Evolutionary conservation across 129 eudicot genomes (phyloP), one percentile per base, ranked within the genome.

Genomic region (Chrysanthemum lavandulifolium): DNA sequence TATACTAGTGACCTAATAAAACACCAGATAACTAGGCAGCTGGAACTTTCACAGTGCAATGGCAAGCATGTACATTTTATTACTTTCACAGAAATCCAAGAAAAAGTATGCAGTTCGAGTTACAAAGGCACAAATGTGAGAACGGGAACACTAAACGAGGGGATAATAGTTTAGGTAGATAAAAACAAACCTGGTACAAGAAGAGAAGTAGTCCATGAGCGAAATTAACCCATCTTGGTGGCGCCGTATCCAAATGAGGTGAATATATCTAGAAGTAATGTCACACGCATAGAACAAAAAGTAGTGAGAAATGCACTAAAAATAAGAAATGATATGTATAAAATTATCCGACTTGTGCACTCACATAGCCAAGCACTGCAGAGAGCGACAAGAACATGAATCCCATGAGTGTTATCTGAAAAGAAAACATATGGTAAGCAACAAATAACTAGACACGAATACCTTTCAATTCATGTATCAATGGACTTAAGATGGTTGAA

Each of bases 181-280:
- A 52, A 63, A 61, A 54, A 65, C 82, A 75, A 73, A 95, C 99
- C 92, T 95, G 99, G 78, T 95, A 95, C 68, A 95, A 77, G 84
- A 95, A 90, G 45, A 95, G 96, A 57, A 95, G 97, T 54, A 95
- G 60, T 48, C 99, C 99, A 56, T 95, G 99, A 29, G 92, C 90
- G 76, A 95, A 80, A 80, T 90, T 80, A 73, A 95, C 99, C 99
- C 99, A 95, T 88, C 99, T 90, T 65, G 99, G 99, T 23, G 99
- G 99, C 64, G 99, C 84, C 13, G 96, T 79, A 82, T 95, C 99
- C 83, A 95, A 73, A 40, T 72, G 91, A 79, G 97, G 97, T 68
- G 99, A 90, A 82, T 95, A 95, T 63, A 95, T 82, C 99, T 95
- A 82, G 36, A 33, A 73, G 57, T 33, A 36, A 10, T 18, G 14